phyloP scores from a whole-genome alignment of 2,329 filamentous ascomycete genomes.

The Magnaporthiopsis incrustans region DNA sequence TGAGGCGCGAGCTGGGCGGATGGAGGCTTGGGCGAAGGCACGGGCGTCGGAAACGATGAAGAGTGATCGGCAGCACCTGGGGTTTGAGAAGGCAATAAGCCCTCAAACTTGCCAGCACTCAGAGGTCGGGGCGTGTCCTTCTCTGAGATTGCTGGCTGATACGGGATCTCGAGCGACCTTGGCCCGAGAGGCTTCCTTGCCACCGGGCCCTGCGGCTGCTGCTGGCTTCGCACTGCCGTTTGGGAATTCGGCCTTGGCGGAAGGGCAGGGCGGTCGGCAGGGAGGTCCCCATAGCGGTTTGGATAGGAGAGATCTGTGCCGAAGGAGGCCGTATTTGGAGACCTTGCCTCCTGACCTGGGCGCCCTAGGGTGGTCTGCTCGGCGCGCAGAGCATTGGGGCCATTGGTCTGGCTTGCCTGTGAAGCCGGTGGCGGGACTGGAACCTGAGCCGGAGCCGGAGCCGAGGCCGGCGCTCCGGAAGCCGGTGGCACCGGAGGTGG shows the following conservation, averaged over 20 bases:
- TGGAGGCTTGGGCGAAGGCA: not conserved
- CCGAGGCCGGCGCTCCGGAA: not conserved
- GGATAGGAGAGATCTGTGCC: not conserved
- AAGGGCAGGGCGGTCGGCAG: not conserved
- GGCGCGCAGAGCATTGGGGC: not conserved
- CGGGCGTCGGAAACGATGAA: not conserved
- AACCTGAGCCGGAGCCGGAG: constrained; percentile 7
- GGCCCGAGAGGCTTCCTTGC: not conserved
- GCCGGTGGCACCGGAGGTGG: not conserved
- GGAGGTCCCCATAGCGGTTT: not conserved
- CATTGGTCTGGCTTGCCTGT: not conserved
- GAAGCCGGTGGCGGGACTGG: not conserved
- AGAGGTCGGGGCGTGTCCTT: not conserved
- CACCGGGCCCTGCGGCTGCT: not conserved
- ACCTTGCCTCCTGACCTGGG: not conserved
- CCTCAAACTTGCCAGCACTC: not conserved
- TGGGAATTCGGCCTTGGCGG: not conserved
- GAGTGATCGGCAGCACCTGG: not conserved
- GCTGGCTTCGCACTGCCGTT: not conserved
- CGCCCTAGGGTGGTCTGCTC: not conserved
- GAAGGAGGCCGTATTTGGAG: not conserved
- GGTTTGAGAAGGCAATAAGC: constrained; percentile 11
- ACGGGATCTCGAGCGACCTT: not conserved
- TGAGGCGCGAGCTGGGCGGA: not conserved
- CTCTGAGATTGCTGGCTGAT: not conserved